A percentile compares a stretch with the other conserved stretches of the same genome.
Conservation (phyloP, 768 basidiomycete species). For the Tylopilus felleus region DNA sequence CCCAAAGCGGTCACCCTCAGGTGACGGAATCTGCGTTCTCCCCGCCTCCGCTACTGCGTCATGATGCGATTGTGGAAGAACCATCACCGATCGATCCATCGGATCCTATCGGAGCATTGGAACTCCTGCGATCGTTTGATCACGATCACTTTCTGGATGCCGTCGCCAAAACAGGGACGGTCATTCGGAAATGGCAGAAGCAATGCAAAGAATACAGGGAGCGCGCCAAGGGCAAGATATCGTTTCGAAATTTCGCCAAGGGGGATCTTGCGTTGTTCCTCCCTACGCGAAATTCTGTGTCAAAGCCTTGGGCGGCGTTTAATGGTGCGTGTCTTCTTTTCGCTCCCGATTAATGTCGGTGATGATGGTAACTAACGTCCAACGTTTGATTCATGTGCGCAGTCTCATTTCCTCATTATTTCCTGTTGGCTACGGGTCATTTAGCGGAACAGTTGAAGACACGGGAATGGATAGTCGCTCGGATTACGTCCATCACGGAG, state of each 20-base stretch:
- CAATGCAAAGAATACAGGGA: slow-evolving; percentile 96
- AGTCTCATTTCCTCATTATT: slow-evolving; percentile 98
- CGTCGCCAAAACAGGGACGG: slow-evolving; percentile 75
- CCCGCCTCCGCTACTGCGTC: slow-evolving; percentile 44
- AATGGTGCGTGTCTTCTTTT: slow-evolving; percentile 60
- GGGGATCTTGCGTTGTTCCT: slow-evolving; percentile 95
- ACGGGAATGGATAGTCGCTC: slow-evolving; percentile 92
- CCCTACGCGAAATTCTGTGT: slow-evolving; percentile 90
- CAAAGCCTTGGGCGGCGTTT: slow-evolving; percentile 97
- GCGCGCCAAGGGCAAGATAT: slow-evolving; percentile 93
- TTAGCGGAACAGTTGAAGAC: slow-evolving; percentile 87
- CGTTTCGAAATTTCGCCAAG: slow-evolving; percentile 92
- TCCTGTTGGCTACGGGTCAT: slow-evolving; percentile 83
- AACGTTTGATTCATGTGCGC: not conserved
- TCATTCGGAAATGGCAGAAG: slow-evolving; percentile 95
- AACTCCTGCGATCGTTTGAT: slow-evolving; percentile 69
- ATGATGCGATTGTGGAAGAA: slow-evolving; percentile 51
- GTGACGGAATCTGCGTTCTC: slow-evolving; percentile 52
- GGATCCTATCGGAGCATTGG: slow-evolving; percentile 67
- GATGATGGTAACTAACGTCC: not conserved
- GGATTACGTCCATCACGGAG: slow-evolving; percentile 86
- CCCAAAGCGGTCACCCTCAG: slow-evolving; percentile 23
- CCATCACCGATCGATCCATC: slow-evolving; percentile 77
- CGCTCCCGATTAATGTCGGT: not conserved
- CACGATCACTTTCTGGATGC: slow-evolving; percentile 84